Evolutionary conservation across 2,329 filamentous ascomycete species (phyloP).

Genomic region (Ramularia collo-cygni): DNA sequence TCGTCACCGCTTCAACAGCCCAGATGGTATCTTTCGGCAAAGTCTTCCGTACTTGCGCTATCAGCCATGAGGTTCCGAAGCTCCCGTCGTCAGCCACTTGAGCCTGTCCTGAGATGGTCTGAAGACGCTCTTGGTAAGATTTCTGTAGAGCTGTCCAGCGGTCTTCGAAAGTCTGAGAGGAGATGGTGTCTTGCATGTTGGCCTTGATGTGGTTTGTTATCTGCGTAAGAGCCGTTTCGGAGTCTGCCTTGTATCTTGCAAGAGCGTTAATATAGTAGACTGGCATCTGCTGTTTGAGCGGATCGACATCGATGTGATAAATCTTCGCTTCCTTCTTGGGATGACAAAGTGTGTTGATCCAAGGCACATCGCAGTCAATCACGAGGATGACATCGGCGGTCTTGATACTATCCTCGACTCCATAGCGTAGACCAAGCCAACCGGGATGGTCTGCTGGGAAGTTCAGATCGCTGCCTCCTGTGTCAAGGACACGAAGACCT

Average conservation of each 20-base stretch:
- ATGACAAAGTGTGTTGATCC: constrained; percentile 72
- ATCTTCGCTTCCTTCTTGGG: constrained; percentile 52
- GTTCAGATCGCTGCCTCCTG: constrained; percentile 73
- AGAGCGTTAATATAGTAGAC: constrained; percentile 52
- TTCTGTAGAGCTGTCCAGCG: constrained; percentile 52
- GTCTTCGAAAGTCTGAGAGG: constrained; percentile 20
- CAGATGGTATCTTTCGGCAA: constrained; percentile 63
- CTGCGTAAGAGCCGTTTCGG: constrained; percentile 49
- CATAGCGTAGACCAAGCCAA: constrained; percentile 60
- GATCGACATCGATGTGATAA: constrained; percentile 60
- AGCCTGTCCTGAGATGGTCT: constrained; percentile 52
- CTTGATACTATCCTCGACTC: constrained; percentile 64
- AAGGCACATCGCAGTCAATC: constrained; percentile 84
- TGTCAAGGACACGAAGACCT: constrained; percentile 65
- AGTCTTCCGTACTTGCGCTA: constrained; percentile 47
- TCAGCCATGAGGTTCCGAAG: constrained; percentile 55
- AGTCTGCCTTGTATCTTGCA: constrained; percentile 46
- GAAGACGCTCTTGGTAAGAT: constrained; percentile 53
- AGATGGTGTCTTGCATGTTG: constrained; percentile 39
- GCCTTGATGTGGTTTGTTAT: constrained; percentile 47
- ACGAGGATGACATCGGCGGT: constrained; percentile 80
- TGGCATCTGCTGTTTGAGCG: constrained; percentile 57
- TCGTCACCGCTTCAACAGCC: constrained; percentile 72
- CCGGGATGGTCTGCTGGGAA: constrained; percentile 63
- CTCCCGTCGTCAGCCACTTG: constrained; percentile 55